Conservation (phyloP, 2,329 filamentous ascomycete genomes). For the Kalmusia sp. region DNA sequence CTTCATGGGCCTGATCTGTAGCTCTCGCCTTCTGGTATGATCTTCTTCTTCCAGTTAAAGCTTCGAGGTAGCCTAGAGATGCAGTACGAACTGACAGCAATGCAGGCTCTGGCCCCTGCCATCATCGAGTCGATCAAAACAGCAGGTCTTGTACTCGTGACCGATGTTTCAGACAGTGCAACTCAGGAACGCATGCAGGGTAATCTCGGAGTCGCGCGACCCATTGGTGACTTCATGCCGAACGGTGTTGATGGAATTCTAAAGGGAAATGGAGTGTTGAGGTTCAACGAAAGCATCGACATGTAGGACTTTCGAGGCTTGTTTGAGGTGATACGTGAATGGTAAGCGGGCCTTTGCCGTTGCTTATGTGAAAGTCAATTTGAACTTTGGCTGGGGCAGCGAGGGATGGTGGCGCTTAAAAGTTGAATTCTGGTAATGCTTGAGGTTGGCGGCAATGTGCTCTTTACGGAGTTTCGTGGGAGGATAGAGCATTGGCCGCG, state of each 20-base stretch:
- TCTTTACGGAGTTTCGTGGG: background rate
- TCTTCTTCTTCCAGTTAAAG: too few relatives aligned
- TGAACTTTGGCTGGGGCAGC: too few relatives aligned
- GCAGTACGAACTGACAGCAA: conserved; percentile 10
- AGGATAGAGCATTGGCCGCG: background rate
- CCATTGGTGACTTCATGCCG: conserved; percentile 60
- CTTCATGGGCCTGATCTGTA: conserved; percentile 96
- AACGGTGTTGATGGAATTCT: conserved; percentile 88
- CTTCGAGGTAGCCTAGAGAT: conserved; percentile 21
- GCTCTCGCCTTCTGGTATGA: conserved; percentile 83
- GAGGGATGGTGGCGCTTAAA: too few relatives aligned
- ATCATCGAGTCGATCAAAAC: conserved; percentile 94
- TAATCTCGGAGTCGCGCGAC: conserved; percentile 51
- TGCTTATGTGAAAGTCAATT: too few relatives aligned
- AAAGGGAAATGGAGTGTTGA: conserved; percentile 83
- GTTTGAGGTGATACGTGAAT: background rate
- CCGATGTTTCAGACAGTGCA: conserved; percentile 74
- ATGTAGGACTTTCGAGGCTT: conserved; percentile 34
- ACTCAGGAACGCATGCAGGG: conserved; percentile 41
- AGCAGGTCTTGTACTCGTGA: conserved; percentile 88
- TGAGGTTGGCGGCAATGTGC: background rate
- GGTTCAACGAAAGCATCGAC: conserved; percentile 88
- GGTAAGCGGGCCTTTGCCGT: background rate
- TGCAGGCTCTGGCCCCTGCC: conserved; percentile 87
- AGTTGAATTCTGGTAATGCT: background rate